Evolutionary conservation across 345 rosid genomes (phyloP).

Genomic region (Boechera retrofracta): DNA sequence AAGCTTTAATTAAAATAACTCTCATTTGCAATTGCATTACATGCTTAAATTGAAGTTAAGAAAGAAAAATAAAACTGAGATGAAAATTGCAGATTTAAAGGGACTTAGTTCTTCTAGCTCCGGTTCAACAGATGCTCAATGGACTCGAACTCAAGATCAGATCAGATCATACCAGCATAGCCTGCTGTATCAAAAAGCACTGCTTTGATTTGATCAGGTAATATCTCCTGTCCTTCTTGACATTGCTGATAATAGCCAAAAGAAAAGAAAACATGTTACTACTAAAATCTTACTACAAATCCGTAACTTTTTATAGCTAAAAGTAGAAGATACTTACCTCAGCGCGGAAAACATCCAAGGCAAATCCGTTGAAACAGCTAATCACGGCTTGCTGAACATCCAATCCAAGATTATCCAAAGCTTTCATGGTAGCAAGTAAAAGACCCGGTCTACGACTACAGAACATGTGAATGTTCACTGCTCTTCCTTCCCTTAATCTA

Average conservation of each 20-base stretch:
- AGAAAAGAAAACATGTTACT: background rate
- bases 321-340: constrained; percentile 59
- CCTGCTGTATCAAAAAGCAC: constrained; percentile 87
- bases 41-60: constrained; percentile 27
- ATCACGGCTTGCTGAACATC: constrained; percentile 97
- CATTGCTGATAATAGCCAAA: constrained; percentile 65
- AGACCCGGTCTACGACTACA: constrained; percentile 94
- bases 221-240: constrained; percentile 80
- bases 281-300: background rate
- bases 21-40: constrained; percentile 29
- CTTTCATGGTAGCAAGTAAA: constrained; percentile 87
- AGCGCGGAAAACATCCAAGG: constrained; percentile 92
- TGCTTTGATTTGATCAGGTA: constrained; percentile 94
- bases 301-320: background rate
- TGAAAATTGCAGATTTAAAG: constrained; percentile 28
- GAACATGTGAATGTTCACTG: constrained; percentile 98
- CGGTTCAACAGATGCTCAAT: constrained; percentile 26
- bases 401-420: constrained; percentile 87
- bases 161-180: constrained; percentile 55
- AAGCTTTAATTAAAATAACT: constrained; percentile 4
- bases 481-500: constrained; percentile 90
- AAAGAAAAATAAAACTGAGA: constrained; percentile 5
- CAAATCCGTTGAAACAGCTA: constrained; percentile 96
- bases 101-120: constrained; percentile 31
- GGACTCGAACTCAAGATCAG: background rate